A percentile compares a stretch with the other conserved stretches of the same genome.
Evolutionary conservation across 306 rosid species (phyloP).

Genomic region (Ochetophila trinervis): DNA sequence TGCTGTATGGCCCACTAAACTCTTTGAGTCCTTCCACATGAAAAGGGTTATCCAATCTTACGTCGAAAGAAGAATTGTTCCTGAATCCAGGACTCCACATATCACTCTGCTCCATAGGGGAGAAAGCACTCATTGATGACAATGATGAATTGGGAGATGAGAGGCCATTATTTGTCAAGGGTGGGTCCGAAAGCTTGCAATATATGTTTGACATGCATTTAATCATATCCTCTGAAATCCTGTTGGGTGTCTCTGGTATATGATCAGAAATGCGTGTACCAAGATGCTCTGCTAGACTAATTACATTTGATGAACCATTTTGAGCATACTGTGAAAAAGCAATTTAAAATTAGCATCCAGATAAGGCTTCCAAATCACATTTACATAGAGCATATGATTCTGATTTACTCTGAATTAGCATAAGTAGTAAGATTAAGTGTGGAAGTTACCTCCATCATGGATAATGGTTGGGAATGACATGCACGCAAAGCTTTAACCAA

Average conservation of each 20-base stretch:
- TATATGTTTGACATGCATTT: conserved; percentile 89
- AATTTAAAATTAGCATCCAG: conserved; percentile 27
- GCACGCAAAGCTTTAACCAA: conserved; percentile 58
- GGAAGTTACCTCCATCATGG: conserved; percentile 75
- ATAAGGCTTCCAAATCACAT: conserved; percentile 16
- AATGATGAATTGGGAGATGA: conserved; percentile 82
- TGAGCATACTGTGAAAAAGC: conserved; percentile 63
- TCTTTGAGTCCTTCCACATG: conserved; percentile 86
- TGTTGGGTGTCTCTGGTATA: conserved; percentile 63
- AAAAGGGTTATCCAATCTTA: conserved; percentile 77
- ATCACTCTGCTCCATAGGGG: conserved; percentile 68
- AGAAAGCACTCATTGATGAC: conserved; percentile 72
- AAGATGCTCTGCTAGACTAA: conserved; percentile 94
- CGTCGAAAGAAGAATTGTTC: conserved; percentile 71
- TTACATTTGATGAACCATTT: conserved; percentile 57
- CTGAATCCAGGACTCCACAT: conserved; percentile 81
- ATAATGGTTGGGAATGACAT: conserved; percentile 90
- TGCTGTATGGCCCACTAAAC: conserved; percentile 96
- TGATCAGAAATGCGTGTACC: conserved; percentile 86
- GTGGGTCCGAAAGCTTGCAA: conserved; percentile 88
- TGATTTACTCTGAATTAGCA: background rate
- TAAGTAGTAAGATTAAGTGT: background rate
- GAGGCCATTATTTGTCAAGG: conserved; percentile 57
- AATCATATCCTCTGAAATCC: conserved; percentile 89
- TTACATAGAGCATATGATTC: background rate